phyloP scores from a whole-genome alignment of 345 rosid species.

The Angophora floribunda region DNA sequence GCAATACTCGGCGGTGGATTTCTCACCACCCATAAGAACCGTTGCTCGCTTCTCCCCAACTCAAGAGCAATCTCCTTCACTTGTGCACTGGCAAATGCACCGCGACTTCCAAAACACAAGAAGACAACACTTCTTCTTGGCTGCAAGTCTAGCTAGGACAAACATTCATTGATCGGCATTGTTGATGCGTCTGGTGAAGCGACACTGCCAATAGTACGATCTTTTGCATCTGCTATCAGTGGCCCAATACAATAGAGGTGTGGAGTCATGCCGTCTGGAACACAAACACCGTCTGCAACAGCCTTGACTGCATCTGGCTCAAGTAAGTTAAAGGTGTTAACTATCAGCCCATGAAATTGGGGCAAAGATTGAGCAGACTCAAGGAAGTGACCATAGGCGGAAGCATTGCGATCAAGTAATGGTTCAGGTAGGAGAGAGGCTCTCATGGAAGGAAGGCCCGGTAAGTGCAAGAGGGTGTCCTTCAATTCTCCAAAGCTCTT shows the following conservation, averaged over 20 bases:
- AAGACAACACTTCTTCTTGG: constrained; percentile 12
- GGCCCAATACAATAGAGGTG: constrained; percentile 20
- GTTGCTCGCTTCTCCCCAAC: constrained; percentile 2
- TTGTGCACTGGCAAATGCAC: background rate
- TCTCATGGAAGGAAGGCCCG: constrained; percentile 16
- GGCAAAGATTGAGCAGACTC: background rate
- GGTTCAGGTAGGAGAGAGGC: constrained; percentile 15
- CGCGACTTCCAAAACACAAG: constrained; percentile 8
- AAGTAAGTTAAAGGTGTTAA: constrained; percentile 16
- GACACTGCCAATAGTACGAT: background rate
- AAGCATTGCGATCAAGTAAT: constrained; percentile 5
- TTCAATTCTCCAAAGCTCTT: constrained; percentile 9
- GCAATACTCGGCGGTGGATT: background rate
- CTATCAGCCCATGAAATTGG: constrained; percentile 3
- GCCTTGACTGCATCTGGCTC: constrained; percentile 15
- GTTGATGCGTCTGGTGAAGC: background rate
- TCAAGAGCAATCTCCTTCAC: constrained; percentile 6
- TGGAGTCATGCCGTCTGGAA: background rate
- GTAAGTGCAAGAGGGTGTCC: background rate
- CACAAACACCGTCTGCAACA: constrained; percentile 1
- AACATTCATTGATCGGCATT: background rate
- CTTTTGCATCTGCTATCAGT: constrained; percentile 2
- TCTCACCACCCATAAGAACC: constrained; percentile 13
- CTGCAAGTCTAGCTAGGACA: constrained; percentile 11
- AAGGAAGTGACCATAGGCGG: background rate